A percentile compares a stretch with the other conserved stretches of the same genome.
Conservation (phyloP, 768 basidiomycete genomes). For the Neoboletus brunneissimus region DNA sequence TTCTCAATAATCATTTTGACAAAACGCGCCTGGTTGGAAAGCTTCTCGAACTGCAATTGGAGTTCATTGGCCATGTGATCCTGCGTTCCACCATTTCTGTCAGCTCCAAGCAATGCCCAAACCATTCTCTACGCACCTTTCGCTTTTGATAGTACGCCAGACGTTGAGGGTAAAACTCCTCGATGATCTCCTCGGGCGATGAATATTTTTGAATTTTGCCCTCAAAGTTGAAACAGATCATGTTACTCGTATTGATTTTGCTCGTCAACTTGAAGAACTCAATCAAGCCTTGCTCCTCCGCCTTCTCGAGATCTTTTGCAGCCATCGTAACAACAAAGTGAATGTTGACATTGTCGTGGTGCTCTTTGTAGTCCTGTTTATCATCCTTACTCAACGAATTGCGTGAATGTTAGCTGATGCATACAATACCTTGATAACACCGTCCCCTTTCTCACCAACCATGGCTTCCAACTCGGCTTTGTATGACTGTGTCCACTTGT, state of each 20-base stretch:
- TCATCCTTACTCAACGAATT: not conserved
- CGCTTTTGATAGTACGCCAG: conserved; percentile 93
- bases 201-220: conserved; percentile 94
- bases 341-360: conserved; percentile 89
- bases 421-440: conserved; percentile 66
- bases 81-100: conserved; percentile 37
- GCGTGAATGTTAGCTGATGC: not conserved
- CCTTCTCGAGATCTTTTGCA: conserved; percentile 78
- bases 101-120: not conserved
- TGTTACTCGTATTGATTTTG: conserved; percentile 89
- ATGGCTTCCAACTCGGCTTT: conserved; percentile 89
- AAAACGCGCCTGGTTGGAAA: conserved; percentile 95
- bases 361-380: conserved; percentile 90
- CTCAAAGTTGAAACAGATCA: conserved; percentile 98
- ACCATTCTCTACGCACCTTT: conserved; percentile 55
- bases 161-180: conserved; percentile 89
- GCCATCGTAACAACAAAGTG: conserved; percentile 84
- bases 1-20: conserved; percentile 93
- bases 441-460: conserved; percentile 83
- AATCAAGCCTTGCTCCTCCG: conserved; percentile 82
- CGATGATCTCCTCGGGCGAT: conserved; percentile 85
- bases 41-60: conserved; percentile 73
- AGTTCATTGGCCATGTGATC: conserved; percentile 83
- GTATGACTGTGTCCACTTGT: conserved; percentile 91
- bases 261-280: conserved; percentile 89